Base-by-base conservation (phyloP, 345 rosid species). In the Eucalyptus pumila region DNA sequence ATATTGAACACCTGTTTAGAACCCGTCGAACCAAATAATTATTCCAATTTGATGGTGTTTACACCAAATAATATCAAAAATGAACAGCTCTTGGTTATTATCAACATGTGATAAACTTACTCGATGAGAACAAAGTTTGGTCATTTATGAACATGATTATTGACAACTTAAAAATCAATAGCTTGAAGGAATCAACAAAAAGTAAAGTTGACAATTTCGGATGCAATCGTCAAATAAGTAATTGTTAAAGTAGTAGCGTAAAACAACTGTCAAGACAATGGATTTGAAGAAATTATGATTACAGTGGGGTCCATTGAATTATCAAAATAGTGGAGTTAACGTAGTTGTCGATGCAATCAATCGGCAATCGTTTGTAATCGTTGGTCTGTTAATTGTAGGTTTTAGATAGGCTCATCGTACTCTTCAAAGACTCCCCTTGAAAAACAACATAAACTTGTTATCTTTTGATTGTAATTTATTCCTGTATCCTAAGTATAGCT, bases 231-330 rank as follows among this genome's bases (percentile, higher is more conserved):
- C 15, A 60, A 60, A 60, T 3, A 60, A 12, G 32, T 60, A 60
- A 60, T 2, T 27, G 0, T 27, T 13, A 27, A 60, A 4, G 8
- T 2, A 6, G 9, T 0, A 14, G 4, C 13, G 14, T 13, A 30
- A 62, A 62, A 62, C 7, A 13, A 62, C 32, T 6, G 34, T 62
- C 32, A 30, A 62, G 2, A 62, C 4, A 13, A 2, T 4, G 9
- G 17, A 12, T 30, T 30, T 14, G 8, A 62, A 30, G 16, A 62
- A 30, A 30, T 4, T 1, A 14, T 30, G 2, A 6, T 27, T 14
- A 62, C 17, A 30, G 15, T 13, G 16, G 34, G 14, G 34, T 62
- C 69, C 32, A 30, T 12, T 14, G n/a, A 62, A 62, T 13, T 62
- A 27, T 62, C 69, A 27, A 62, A 13, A 14, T 12, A 62, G 34